Conservation (phyloP, 2,329 filamentous ascomycete genomes). For the Ilyonectria robusta region DNA sequence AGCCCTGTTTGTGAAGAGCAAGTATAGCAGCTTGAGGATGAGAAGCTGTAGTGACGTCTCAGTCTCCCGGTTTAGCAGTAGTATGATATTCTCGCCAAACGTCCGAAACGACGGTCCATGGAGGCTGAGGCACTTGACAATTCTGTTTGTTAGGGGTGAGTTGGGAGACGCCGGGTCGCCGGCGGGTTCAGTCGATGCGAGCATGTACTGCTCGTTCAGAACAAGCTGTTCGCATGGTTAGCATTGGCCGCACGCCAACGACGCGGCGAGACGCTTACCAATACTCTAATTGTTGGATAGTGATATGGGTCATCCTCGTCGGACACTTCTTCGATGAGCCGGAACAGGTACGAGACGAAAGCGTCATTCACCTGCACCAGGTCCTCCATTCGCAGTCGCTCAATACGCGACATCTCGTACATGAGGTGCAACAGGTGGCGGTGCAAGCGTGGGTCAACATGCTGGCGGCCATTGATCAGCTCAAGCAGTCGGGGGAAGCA, state of each 20-base stretch:
- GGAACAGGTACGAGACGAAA: conserved; percentile 87
- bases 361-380: conserved; percentile 82
- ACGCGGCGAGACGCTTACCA: conserved; percentile 71
- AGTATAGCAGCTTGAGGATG: conserved; percentile 95
- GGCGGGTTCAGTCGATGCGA: conserved; percentile 72
- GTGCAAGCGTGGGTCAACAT: conserved; percentile 80
- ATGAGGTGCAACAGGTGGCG: conserved; percentile 87
- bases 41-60: conserved; percentile 95
- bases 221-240: conserved; percentile 75
- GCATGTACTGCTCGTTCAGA: conserved; percentile 98
- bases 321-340: conserved; percentile 88
- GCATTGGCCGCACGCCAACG: conserved; percentile 6
- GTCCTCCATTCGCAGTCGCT: conserved; percentile 83
- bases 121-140: conserved; percentile 90
- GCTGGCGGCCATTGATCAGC: conserved; percentile 77
- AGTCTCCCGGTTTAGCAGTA: conserved; percentile 93
- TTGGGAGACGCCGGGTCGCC: conserved; percentile 54
- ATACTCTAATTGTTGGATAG: conserved; percentile 91
- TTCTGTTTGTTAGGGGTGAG: conserved; percentile 84
- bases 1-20: conserved; percentile 91
- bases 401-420: conserved; percentile 97
- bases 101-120: conserved; percentile 88
- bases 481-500: conserved; percentile 89
- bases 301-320: conserved; percentile 96
- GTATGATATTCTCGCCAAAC: conserved; percentile 97